Evolutionary conservation across 305 asterid genomes (phyloP).

Genomic region (Rubia occidens): DNA sequence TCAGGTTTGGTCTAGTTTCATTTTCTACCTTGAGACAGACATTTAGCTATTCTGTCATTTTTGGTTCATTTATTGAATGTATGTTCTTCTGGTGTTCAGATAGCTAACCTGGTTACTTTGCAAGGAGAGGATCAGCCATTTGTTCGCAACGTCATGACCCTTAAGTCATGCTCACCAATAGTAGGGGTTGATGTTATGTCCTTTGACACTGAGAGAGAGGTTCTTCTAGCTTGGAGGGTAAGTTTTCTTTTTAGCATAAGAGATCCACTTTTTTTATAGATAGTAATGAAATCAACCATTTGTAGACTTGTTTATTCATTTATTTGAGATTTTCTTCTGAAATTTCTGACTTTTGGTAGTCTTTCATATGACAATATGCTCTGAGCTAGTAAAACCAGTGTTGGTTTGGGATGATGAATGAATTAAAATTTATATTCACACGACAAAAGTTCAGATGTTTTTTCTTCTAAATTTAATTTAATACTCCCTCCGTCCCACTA

Average conservation of each 20-base stretch:
- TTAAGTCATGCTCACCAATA: constrained; percentile 93
- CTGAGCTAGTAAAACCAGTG: neutral
- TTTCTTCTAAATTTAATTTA: neutral
- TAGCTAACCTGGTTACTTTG: constrained; percentile 85
- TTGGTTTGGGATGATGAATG: neutral
- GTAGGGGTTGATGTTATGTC: constrained; percentile 99
- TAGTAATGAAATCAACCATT: neutral
- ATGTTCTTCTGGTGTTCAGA: constrained; percentile 33
- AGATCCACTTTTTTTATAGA: neutral
- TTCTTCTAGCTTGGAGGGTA: constrained; percentile 98
- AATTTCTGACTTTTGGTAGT: neutral
- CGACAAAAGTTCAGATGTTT: neutral
- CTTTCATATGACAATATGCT: neutral
- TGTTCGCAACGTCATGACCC: constrained; percentile 95
- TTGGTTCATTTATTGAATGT: constrained; percentile 18
- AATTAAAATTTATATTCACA: neutral
- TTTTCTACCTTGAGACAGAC: constrained; percentile 7
- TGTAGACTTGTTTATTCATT: neutral
- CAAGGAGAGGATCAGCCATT: constrained; percentile 94
- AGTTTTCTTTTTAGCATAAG: constrained; percentile 7
- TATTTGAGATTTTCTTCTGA: neutral
- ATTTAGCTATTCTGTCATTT: constrained; percentile 16
- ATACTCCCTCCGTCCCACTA: no score
- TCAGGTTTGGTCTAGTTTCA: constrained; percentile 44
- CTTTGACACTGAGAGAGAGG: constrained; percentile 84